Evolutionary conservation across 495 filamentous ascomycete species (phyloP).

Genomic region (Podospora fimiseda): DNA sequence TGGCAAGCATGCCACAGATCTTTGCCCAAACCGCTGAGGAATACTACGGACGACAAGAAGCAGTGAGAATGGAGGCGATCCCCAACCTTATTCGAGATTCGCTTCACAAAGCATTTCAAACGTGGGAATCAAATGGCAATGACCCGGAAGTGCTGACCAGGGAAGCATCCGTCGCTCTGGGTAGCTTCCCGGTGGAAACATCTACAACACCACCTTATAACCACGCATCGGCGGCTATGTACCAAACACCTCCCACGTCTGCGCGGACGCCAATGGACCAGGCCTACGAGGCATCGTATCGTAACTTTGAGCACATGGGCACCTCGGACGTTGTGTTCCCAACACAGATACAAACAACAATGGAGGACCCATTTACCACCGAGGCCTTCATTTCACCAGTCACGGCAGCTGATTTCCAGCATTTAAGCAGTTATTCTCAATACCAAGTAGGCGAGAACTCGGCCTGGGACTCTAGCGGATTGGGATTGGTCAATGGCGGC

Average conservation of each 20-base stretch:
- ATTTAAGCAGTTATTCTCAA: background rate
- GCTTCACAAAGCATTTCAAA: constrained; percentile 18
- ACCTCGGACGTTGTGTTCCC: background rate
- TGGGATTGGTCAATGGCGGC: background rate
- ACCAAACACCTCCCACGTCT: constrained; percentile 1
- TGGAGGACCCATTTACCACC: background rate
- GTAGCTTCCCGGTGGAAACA: constrained; percentile 6
- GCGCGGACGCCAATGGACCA: background rate
- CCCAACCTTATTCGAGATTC: constrained; percentile 20
- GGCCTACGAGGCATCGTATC: no score
- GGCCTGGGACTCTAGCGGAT: background rate
- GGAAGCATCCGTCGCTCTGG: constrained; percentile 5
- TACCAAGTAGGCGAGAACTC: background rate
- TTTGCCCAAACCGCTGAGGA: constrained; percentile 21
- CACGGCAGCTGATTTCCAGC: background rate
- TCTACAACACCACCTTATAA: background rate
- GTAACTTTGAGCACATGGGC: background rate
- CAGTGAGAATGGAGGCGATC: constrained; percentile 17
- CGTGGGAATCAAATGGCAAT: constrained; percentile 16
- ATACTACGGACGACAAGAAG: constrained; percentile 11
- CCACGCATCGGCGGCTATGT: background rate
- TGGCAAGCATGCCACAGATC: constrained; percentile 17
- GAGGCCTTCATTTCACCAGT: background rate
- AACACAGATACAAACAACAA: background rate
- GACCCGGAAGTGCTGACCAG: background rate